Evolutionary conservation across 495 filamentous ascomycete species (phyloP).

Genomic region (Talaromyces borbonicus): DNA sequence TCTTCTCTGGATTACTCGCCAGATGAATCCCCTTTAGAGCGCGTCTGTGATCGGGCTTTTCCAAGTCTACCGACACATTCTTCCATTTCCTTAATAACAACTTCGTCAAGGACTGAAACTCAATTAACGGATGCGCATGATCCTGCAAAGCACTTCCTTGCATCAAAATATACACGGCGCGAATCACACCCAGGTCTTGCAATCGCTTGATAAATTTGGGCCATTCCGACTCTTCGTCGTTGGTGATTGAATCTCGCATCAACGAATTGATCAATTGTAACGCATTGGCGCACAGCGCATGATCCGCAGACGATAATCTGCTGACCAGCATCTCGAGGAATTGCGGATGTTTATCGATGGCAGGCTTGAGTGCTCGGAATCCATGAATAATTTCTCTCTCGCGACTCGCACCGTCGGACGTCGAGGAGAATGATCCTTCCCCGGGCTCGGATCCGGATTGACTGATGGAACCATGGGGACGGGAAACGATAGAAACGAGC

Average conservation of each 20-base stretch:
- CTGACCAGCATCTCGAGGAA: constrained; percentile 91
- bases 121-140: constrained; percentile 78
- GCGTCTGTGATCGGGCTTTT: constrained; percentile 79
- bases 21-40: constrained; percentile 76
- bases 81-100: constrained; percentile 85
- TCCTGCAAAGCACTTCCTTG: constrained; percentile 91
- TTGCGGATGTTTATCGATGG: constrained; percentile 79
- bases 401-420: constrained; percentile 23
- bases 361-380: constrained; percentile 84
- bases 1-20: constrained; percentile 63
- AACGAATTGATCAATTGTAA: constrained; percentile 90
- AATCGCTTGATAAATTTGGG: constrained; percentile 86
- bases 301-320: constrained; percentile 83
- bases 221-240: constrained; percentile 73
- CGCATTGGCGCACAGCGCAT: constrained; percentile 92
- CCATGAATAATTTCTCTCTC: constrained; percentile 47
- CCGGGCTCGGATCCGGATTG: constrained; percentile 29
- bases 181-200: constrained; percentile 89
- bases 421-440: no score
- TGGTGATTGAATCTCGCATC: constrained; percentile 86
- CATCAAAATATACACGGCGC: constrained; percentile 84
- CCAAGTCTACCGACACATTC: constrained; percentile 72
- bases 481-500: constrained; percentile 82
- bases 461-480: constrained; percentile 51
- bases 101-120: constrained; percentile 91